Base-by-base conservation (phyloP, 2,329 filamentous ascomycete species). In the Tolypocladium ovalisporum region DNA sequence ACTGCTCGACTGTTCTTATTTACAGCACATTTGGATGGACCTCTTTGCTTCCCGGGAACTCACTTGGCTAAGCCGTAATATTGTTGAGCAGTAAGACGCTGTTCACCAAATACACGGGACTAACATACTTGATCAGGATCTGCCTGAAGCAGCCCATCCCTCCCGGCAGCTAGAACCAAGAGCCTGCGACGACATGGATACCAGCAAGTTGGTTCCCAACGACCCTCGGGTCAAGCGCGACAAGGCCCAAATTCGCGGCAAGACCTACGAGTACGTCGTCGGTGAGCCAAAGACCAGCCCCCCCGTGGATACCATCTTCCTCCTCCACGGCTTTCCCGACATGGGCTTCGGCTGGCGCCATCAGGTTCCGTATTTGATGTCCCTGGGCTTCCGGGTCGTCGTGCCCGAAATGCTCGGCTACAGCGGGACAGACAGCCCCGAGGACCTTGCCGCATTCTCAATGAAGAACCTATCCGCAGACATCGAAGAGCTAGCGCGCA, bases 351-450 rank as follows among this genome's bases (percentile, higher is more conserved):
- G 88, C 67, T 97, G 93, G 93, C 86, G 92, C 60, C 87, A 89
- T 72, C 92, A 97, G 72, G 88, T 97, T 59, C 91, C 92, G 0
- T 73, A 84, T 64, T 79, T 97, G 27, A 72, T 88, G 37, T 79
- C 85, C 7, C 77, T 90, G 57, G 87, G 87, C 27, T 82, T 93
- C 62, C 83, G 88, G 57, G 90, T 96, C 56, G 83, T 97, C 29
- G 89, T 84, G 13, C 88, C 90, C 0, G 90, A 97, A 72, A 86
- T 91, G 78, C 81, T 96, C 64, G 93, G 93, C 61, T 97, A 94
- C 70, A 89, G 88, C 32, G 81, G 83, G 58, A 94, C 89, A 32
- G 87, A 79, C 58, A 84, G 88, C 0, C 88, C 88, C 0, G 76
- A 82, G 47, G 76, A 79, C 1, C 71, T 85, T 3, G 72, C 73